phyloP scores from a whole-genome alignment of 2,329 filamentous ascomycete genomes.

The Scytalidium lignicola region DNA sequence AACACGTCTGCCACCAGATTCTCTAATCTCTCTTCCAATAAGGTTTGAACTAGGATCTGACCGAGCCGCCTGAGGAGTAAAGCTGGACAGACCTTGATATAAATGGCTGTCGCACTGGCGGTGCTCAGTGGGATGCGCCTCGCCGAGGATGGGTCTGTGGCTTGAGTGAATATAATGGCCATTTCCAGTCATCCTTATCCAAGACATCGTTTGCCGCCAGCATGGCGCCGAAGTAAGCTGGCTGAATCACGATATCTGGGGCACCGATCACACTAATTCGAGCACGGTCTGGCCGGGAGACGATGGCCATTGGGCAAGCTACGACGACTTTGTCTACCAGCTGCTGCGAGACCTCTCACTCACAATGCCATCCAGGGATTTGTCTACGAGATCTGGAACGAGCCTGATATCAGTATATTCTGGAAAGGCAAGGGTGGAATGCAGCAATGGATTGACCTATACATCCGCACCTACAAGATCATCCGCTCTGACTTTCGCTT shows the following conservation, averaged over 20 bases:
- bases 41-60: too few species aligned
- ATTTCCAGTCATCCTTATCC: constrained; percentile 35
- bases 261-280: constrained; percentile 35
- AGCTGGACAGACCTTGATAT: constrained; percentile 31
- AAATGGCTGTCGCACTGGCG: constrained; percentile 34
- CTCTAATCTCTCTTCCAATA: too few species aligned
- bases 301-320: constrained; percentile 39
- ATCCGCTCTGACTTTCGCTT: constrained; percentile 6
- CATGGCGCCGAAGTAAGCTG: constrained; percentile 37
- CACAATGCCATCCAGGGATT: constrained; percentile 33
- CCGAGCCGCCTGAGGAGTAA: too few species aligned
- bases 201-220: constrained; percentile 39
- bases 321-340: constrained; percentile 34
- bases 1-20: too few species aligned
- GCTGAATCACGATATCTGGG: constrained; percentile 39
- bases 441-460: constrained; percentile 33
- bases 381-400: constrained; percentile 48
- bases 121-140: constrained; percentile 30
- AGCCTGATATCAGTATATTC: constrained; percentile 35
- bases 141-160: constrained; percentile 34
- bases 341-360: constrained; percentile 29
- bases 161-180: constrained; percentile 25
- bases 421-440: constrained; percentile 31
- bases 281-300: constrained; percentile 39
- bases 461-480: constrained; percentile 15